phyloP scores from a whole-genome alignment of 495 filamentous ascomycete species.

The Choiromyces venosus region DNA sequence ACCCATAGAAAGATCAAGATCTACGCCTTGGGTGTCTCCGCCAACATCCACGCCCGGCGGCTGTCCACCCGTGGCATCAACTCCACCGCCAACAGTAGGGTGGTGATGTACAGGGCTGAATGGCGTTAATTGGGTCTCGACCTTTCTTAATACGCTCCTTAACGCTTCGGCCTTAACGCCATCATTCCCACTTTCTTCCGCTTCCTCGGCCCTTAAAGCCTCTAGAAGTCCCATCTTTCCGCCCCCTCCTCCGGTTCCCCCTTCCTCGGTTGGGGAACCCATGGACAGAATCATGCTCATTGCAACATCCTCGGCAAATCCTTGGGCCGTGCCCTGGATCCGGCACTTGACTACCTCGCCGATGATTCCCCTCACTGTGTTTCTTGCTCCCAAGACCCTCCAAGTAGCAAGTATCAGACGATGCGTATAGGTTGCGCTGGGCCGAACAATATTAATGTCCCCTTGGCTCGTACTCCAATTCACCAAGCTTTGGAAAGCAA shows the following conservation, averaged over 20 bases:
- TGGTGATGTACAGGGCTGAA: constrained; percentile 29
- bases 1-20: constrained; percentile 33
- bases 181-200: constrained; percentile 26
- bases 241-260: constrained; percentile 9
- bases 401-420: constrained; percentile 62
- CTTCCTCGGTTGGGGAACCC: constrained; percentile 17
- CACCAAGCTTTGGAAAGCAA: constrained; percentile 60
- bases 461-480: constrained; percentile 60
- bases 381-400: constrained; percentile 63
- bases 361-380: constrained; percentile 57
- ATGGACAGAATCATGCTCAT: constrained; percentile 25
- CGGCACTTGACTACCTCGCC: constrained; percentile 62
- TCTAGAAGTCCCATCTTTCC: constrained; percentile 32
- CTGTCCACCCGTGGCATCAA: constrained; percentile 15
- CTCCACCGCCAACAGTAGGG: constrained; percentile 11
- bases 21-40: constrained; percentile 25
- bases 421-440: constrained; percentile 73
- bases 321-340: constrained; percentile 40
- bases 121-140: constrained; percentile 29
- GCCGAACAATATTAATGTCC: constrained; percentile 54
- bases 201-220: constrained; percentile 21
- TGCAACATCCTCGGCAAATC: constrained; percentile 33
- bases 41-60: constrained; percentile 18
- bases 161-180: constrained; percentile 18
- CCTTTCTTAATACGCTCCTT: constrained; percentile 21